Evolutionary conservation across 805 yeast genomes (phyloP).

Genomic region (Metschnikowia bowlesiae): DNA sequence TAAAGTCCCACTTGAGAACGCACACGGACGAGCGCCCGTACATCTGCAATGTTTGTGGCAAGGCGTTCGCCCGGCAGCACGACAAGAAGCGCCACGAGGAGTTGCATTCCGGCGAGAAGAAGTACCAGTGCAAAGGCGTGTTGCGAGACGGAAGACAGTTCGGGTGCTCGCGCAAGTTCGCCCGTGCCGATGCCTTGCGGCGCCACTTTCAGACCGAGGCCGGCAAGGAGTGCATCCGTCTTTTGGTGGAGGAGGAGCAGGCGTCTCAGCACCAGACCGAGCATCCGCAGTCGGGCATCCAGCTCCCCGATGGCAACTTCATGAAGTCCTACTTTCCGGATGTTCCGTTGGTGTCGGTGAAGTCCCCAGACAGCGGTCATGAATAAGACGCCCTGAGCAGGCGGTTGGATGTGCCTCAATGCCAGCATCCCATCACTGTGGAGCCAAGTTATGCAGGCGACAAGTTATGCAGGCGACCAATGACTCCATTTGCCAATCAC

Average conservation of each 20-base stretch:
- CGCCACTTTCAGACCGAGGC: conserved; percentile 45
- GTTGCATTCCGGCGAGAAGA: conserved; percentile 71
- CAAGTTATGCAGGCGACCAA: too few relatives aligned
- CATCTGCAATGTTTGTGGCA: conserved; percentile 68
- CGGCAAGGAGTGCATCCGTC: conserved; percentile 40
- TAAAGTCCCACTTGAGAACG: conserved; percentile 86
- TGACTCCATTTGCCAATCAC: too few relatives aligned
- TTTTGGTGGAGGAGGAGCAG: conserved; percentile 40
- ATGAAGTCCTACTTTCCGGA: conserved; percentile 12
- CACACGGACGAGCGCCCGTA: conserved; percentile 84
- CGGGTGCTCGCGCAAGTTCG: conserved; percentile 45
- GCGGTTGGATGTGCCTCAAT: too few relatives aligned
- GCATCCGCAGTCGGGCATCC: conserved; percentile 12
- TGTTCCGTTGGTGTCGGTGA: conserved; percentile 34
- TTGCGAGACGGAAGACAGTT: conserved; percentile 48
- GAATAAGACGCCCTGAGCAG: background rate
- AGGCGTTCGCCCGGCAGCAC: conserved; percentile 58
- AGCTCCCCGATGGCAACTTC: conserved; percentile 19
- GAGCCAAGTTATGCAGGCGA: too few relatives aligned
- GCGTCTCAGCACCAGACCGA: conserved; percentile 18
- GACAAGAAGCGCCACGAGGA: conserved; percentile 45
- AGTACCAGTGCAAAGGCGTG: conserved; percentile 66
- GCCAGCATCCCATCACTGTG: too few relatives aligned
- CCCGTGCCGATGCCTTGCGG: conserved; percentile 43
- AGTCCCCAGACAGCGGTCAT: conserved; percentile 27